These are phyloP conservation scores for Plasmodium sp. DNA, from an alignment of 169 alveolate genomes.

Conservation along the genomic window DNA sequence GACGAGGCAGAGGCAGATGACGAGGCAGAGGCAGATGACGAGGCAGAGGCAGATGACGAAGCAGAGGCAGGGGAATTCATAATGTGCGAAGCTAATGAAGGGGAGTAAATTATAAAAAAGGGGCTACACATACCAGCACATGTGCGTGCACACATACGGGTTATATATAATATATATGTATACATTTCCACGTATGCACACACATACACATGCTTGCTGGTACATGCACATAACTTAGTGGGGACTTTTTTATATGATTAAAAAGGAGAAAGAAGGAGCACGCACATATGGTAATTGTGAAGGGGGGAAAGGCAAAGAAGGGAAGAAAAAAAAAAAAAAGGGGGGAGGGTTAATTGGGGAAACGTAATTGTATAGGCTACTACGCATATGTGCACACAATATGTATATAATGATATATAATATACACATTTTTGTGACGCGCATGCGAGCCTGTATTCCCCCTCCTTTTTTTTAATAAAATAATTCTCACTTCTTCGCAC, in stretches of 20 bases:
- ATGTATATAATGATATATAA: not conserved
- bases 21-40: not conserved
- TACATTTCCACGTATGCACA: constrained; percentile 3
- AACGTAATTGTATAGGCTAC: not conserved
- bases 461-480: not conserved
- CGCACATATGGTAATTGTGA: not conserved
- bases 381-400: not conserved
- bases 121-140: not conserved
- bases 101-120: not conserved
- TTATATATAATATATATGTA: not conserved
- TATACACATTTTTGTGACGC: not conserved
- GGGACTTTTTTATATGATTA: not conserved
- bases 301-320: not conserved
- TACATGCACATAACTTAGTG: not conserved
- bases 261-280: not conserved
- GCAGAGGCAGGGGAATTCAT: not conserved
- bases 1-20: too few species aligned
- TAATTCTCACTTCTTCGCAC: not conserved
- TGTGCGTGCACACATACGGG: not conserved
- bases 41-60: too few species aligned
- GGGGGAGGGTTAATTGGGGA: not conserved
- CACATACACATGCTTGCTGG: not conserved
- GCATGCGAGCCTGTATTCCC: not conserved
- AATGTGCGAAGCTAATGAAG: not conserved
- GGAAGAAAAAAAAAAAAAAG: not conserved